Conservation (phyloP, 306 rosid species). For the Mucuna pruriens region DNA sequence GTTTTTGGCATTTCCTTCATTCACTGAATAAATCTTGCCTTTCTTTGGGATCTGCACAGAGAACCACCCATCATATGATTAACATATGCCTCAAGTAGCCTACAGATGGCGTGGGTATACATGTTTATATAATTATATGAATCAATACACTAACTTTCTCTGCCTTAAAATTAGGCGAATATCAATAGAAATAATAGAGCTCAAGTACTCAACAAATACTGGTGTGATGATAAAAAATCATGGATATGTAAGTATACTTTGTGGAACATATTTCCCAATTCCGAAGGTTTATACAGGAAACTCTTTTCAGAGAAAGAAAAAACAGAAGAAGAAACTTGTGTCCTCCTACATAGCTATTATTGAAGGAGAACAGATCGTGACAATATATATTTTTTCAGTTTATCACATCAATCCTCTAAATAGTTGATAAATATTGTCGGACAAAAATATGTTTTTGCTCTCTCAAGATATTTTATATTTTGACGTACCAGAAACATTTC, state of each 20-base stretch:
- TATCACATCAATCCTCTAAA: not conserved
- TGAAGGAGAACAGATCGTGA: not conserved
- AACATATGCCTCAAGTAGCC: not conserved
- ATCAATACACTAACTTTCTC: not conserved
- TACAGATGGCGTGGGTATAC: not conserved
- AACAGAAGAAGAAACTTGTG: not conserved
- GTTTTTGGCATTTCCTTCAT: slow-evolving; percentile 98
- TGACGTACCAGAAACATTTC: too few relatives aligned
- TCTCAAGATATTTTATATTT: too few relatives aligned
- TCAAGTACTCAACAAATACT: not conserved
- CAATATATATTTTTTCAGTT: not conserved
- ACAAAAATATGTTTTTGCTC: too few relatives aligned
- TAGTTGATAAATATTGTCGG: not conserved
- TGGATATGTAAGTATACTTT: slow-evolving; percentile 28
- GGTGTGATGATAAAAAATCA: not conserved
- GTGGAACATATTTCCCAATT: not conserved
- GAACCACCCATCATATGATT: slow-evolving; percentile 31
- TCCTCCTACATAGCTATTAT: not conserved
- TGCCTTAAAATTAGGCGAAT: not conserved
- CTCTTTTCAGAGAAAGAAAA: not conserved
- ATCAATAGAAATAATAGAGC: not conserved
- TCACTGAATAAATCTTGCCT: slow-evolving; percentile 95
- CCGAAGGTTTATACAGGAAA: not conserved
- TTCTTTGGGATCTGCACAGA: slow-evolving; percentile 75
- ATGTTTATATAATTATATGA: not conserved